phyloP scores from a whole-genome alignment of 2,329 filamentous ascomycete species.

The Sclerotinia nivalis region DNA sequence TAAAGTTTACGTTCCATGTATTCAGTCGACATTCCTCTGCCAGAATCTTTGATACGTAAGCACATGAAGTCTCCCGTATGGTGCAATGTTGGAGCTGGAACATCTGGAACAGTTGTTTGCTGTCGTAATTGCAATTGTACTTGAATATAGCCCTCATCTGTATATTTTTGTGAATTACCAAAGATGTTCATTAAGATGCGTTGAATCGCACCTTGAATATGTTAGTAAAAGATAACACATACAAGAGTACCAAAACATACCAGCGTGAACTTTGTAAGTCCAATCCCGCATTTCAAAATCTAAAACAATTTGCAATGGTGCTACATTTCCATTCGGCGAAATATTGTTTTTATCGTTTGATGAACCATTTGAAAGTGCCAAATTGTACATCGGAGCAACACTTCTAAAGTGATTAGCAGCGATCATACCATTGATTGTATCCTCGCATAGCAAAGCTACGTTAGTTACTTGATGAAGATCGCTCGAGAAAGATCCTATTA shows the following conservation, averaged over 20 bases:
- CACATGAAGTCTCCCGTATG: conserved; percentile 45
- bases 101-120: neutral
- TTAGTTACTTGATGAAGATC: conserved; percentile 36
- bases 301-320: conserved; percentile 33
- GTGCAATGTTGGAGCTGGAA: conserved; percentile 57
- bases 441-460: conserved; percentile 38
- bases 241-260: conserved; percentile 46
- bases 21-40: conserved; percentile 61
- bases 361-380: conserved; percentile 22
- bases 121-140: conserved; percentile 34
- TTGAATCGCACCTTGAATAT: conserved; percentile 48
- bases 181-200: conserved; percentile 59
- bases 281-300: conserved; percentile 38
- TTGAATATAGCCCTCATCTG: conserved; percentile 50
- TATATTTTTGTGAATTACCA: conserved; percentile 62
- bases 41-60: conserved; percentile 55
- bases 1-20: conserved; percentile 61
- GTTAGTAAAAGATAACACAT: conserved; percentile 44
- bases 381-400: neutral
- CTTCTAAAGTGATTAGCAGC: conserved; percentile 26
- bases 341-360: neutral
- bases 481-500: conserved; percentile 33
- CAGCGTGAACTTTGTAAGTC: conserved; percentile 35
- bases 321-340: neutral
- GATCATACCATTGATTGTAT: conserved; percentile 39